Evolutionary conservation across 345 rosid genomes (phyloP).

Genomic region (Melaleuca quinquenervia): DNA sequence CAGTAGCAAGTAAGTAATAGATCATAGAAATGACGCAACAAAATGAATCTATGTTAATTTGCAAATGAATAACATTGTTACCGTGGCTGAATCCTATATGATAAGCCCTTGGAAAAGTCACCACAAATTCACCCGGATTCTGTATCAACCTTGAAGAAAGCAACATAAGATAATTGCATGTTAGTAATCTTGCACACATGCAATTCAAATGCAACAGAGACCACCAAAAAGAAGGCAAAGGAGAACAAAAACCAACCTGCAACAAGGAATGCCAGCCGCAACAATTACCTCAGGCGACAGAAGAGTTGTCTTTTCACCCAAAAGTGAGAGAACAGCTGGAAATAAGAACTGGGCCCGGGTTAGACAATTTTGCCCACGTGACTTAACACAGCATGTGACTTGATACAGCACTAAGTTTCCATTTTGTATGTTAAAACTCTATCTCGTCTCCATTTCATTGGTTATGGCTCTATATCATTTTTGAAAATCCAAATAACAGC

Average conservation of each 20-base stretch:
- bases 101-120: constrained; percentile 98
- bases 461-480: background rate
- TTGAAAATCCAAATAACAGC: background rate
- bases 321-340: constrained; percentile 70
- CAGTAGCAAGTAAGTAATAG: background rate
- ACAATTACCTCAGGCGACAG: constrained; percentile 77
- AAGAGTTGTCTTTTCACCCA: constrained; percentile 99
- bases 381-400: background rate
- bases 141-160: constrained; percentile 62
- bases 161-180: background rate
- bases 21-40: background rate
- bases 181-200: background rate
- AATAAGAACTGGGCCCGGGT: constrained; percentile 13
- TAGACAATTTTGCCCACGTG: background rate
- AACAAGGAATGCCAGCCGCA: constrained; percentile 88
- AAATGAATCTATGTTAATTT: background rate
- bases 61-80: constrained; percentile 22
- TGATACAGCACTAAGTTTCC: background rate
- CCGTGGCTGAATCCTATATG: constrained; percentile 99
- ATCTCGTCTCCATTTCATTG: background rate
- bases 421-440: background rate
- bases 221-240: background rate
- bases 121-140: constrained; percentile 98
- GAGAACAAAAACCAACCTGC: constrained; percentile 50
- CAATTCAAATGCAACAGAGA: background rate